A percentile compares a stretch with the other conserved stretches of the same genome.
phyloP scores from a whole-genome alignment of 768 basidiomycete genomes.

The Tubosaeta sp. region DNA sequence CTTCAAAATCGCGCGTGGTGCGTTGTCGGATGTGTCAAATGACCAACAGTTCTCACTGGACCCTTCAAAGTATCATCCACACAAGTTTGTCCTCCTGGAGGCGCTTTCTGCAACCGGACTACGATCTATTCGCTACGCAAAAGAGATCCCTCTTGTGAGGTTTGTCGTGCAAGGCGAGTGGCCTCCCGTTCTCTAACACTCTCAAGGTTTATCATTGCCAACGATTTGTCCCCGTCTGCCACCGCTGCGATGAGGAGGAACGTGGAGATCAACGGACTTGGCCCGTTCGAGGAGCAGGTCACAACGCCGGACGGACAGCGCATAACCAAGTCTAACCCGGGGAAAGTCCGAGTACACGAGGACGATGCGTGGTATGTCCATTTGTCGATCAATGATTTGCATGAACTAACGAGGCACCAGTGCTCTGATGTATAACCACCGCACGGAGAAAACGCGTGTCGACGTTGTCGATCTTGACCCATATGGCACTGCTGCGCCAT shows the following conservation, averaged over 20 bases:
- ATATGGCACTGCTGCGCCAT: constrained; percentile 95
- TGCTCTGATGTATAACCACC: constrained; percentile 86
- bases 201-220: constrained; percentile 88
- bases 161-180: constrained; percentile 33
- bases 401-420: constrained; percentile 36
- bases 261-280: constrained; percentile 75
- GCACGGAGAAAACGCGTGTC: constrained; percentile 66
- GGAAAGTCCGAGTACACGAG: constrained; percentile 79
- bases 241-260: constrained; percentile 84
- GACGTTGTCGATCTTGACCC: constrained; percentile 98
- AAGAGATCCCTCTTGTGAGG: constrained; percentile 92
- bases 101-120: constrained; percentile 95
- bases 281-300: constrained; percentile 27
- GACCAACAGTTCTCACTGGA: constrained; percentile 1
- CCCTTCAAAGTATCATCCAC: constrained; percentile 44
- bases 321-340: constrained; percentile 22
- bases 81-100: constrained; percentile 80
- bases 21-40: constrained; percentile 2
- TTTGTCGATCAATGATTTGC: background rate
- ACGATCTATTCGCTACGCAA: constrained; percentile 93
- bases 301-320: constrained; percentile 7
- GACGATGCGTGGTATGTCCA: constrained; percentile 84
- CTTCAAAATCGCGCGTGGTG: constrained; percentile 21
- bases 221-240: constrained; percentile 84
- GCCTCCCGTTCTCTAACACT: constrained; percentile 26